A percentile compares a stretch with the other conserved stretches of the same genome.
Conservation (phyloP, 257 asterid genomes). For the Haberlea rhodopensis region DNA sequence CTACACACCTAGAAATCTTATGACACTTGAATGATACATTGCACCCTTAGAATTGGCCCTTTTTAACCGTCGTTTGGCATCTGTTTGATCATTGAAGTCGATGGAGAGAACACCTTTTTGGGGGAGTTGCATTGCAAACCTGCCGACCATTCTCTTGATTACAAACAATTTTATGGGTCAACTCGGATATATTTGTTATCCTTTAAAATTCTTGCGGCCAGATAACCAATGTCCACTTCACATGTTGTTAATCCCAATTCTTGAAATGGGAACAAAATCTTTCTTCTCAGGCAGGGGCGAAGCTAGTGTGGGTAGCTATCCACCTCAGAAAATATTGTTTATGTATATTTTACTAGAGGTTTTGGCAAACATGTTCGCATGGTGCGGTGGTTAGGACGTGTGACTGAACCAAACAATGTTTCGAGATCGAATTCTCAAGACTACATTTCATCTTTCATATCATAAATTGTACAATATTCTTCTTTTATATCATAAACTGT, state of each 20-base stretch:
- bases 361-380: no score
- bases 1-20: constrained; percentile 9
- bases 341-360: no score
- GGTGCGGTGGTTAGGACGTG: no score
- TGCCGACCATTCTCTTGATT: constrained; percentile 61
- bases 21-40: constrained; percentile 53
- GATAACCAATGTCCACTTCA: constrained; percentile 58
- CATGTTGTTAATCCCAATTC: constrained; percentile 49
- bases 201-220: constrained; percentile 57
- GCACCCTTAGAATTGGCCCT: constrained; percentile 71
- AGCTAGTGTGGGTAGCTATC: no score
- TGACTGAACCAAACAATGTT: no score
- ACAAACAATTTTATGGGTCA: constrained; percentile 67
- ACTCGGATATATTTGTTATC: constrained; percentile 48
- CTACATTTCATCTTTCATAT: no score
- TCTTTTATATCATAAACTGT: no score
- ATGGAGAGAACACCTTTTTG: constrained; percentile 20
- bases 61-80: constrained; percentile 27
- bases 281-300: no score
- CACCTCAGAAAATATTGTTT: no score
- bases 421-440: no score
- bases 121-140: constrained; percentile 22
- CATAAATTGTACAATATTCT: no score
- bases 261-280: constrained; percentile 62
- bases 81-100: constrained; percentile 19